phyloP scores from a whole-genome alignment of 805 yeast genomes.

The Starmerella bombicola region DNA sequence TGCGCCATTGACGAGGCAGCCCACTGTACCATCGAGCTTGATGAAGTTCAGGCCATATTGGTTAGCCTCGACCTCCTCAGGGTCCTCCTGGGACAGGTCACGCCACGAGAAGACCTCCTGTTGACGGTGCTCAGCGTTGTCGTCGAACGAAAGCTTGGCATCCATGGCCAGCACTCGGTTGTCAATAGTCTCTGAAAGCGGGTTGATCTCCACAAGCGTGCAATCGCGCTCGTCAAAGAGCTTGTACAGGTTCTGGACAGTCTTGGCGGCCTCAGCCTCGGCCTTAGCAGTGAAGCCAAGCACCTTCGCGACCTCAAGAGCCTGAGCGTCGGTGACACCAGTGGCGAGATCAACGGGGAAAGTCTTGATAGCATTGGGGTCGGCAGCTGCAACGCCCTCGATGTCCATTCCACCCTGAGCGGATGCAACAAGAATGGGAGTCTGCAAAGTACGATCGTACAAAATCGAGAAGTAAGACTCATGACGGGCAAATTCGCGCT shows the following conservation, averaged over 20 bases:
- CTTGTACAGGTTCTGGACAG: conserved; percentile 75
- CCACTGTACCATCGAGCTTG: conserved; percentile 96
- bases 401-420: conserved; percentile 99
- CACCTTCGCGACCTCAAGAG: conserved; percentile 60
- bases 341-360: conserved; percentile 62
- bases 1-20: conserved; percentile 98
- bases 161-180: conserved; percentile 94
- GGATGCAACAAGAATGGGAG: conserved; percentile 89
- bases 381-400: conserved; percentile 90
- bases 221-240: conserved; percentile 87
- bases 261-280: conserved; percentile 71
- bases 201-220: conserved; percentile 97
- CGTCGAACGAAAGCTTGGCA: conserved; percentile 97
- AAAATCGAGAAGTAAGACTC: conserved; percentile 93
- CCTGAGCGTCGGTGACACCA: conserved; percentile 71
- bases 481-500: conserved; percentile 83
- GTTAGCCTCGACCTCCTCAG: conserved; percentile 89
- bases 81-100: conserved; percentile 94
- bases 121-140: conserved; percentile 91
- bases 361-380: conserved; percentile 85
- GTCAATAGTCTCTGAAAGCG: conserved; percentile 85
- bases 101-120: conserved; percentile 92
- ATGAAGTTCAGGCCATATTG: conserved; percentile 86
- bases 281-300: conserved; percentile 75
- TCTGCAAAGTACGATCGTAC: conserved; percentile 84